Percentiles rank a stretch among this genome's conserved stretches.
phyloP scores from a whole-genome alignment of 495 filamentous ascomycete species.

The Hypoxylon perforatum region DNA sequence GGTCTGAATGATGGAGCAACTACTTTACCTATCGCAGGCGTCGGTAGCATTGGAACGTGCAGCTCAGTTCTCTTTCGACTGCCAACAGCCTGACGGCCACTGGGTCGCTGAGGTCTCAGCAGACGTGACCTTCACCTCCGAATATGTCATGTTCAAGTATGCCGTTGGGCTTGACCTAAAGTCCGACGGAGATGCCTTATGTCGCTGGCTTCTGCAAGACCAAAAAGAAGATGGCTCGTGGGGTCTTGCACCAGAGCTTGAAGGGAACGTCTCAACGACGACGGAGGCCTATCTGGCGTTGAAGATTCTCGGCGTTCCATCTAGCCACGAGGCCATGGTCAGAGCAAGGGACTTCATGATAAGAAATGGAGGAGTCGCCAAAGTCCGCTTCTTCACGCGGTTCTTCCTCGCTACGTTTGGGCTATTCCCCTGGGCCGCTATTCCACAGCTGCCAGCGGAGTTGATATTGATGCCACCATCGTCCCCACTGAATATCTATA shows the following conservation, averaged over 20 bases:
- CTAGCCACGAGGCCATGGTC: slow-evolving; percentile 38
- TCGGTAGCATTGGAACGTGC: too few relatives aligned
- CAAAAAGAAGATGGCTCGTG: slow-evolving; percentile 52
- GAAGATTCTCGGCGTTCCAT: slow-evolving; percentile 49
- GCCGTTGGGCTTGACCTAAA: too few relatives aligned
- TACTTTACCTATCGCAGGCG: too few relatives aligned
- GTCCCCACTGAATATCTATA: slow-evolving; percentile 52
- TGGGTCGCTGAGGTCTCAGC: slow-evolving; percentile 53
- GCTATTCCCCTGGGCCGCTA: slow-evolving; percentile 53
- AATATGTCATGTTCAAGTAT: slow-evolving; percentile 47
- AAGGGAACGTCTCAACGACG: slow-evolving; percentile 52
- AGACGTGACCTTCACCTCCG: slow-evolving; percentile 51
- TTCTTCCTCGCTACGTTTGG: slow-evolving; percentile 54
- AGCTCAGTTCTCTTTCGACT: too few relatives aligned
- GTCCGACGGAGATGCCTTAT: too few relatives aligned
- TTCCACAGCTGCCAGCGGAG: slow-evolving; percentile 56
- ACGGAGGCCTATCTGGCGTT: slow-evolving; percentile 56
- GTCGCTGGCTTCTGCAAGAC: not conserved
- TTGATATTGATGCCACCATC: slow-evolving; percentile 50
- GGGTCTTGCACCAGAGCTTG: slow-evolving; percentile 49
- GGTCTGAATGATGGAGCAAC: too few relatives aligned
- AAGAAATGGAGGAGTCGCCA: slow-evolving; percentile 50
- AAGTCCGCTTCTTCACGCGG: slow-evolving; percentile 46
- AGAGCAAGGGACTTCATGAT: slow-evolving; percentile 46
- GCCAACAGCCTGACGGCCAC: slow-evolving; percentile 45